Conservation (phyloP, 2,329 filamentous ascomycete genomes). For the Trichoderma endophyticum region DNA sequence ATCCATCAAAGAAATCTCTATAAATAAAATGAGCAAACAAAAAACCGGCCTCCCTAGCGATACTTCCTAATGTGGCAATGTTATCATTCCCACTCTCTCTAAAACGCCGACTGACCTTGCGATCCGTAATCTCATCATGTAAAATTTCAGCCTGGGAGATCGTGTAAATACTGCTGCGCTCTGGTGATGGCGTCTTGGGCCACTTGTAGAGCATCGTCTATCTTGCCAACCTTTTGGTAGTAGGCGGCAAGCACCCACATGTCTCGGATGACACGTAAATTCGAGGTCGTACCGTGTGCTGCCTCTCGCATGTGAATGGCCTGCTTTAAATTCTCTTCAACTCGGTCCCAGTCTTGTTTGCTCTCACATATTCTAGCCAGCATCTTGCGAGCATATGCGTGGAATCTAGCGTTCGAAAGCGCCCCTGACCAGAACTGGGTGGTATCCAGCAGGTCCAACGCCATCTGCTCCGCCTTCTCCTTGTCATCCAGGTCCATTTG, state of each 20-base stretch:
- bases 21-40: neutral
- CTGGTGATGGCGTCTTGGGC: constrained; percentile 33
- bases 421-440: constrained; percentile 26
- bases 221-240: constrained; percentile 31
- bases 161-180: constrained; percentile 31
- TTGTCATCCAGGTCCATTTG: constrained; percentile 38
- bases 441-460: constrained; percentile 28
- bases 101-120: constrained; percentile 13
- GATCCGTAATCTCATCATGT: neutral
- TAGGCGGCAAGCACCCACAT: constrained; percentile 39
- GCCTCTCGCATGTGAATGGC: constrained; percentile 35
- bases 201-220: constrained; percentile 28
- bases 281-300: constrained; percentile 34
- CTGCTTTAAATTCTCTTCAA: constrained; percentile 33
- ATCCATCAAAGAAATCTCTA: neutral
- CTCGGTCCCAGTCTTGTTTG: constrained; percentile 31
- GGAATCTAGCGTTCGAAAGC: constrained; percentile 34
- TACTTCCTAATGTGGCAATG: neutral
- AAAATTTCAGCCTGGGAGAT: constrained; percentile 22
- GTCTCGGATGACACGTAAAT: constrained; percentile 37
- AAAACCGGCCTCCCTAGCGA: neutral
- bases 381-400: constrained; percentile 40
- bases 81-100: neutral
- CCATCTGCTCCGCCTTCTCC: constrained; percentile 32
- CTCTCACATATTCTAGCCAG: constrained; percentile 35